Evolutionary conservation across 257 asterid species (phyloP).

Genomic region (Ballota nigra): DNA sequence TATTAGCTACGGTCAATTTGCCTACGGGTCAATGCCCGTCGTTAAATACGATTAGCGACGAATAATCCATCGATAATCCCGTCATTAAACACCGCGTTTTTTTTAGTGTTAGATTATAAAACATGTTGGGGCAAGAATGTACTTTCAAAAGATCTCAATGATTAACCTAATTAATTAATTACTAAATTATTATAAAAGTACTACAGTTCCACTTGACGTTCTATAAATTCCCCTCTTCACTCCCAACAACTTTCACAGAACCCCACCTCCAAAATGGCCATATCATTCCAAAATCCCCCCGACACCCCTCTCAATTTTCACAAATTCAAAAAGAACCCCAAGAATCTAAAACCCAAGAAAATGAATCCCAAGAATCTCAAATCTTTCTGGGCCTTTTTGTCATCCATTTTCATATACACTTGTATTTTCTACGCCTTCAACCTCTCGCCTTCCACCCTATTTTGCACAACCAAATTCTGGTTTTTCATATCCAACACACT

Average conservation of each 20-base stretch:
- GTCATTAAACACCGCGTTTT: no score
- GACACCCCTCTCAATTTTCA: slow-evolving; percentile 27
- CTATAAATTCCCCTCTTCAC: no score
- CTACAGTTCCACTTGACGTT: neutral
- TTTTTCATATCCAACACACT: slow-evolving; percentile 63
- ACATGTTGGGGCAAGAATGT: neutral
- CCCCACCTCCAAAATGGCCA: slow-evolving; percentile 24
- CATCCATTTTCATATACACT: slow-evolving; percentile 38
- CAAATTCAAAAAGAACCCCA: slow-evolving; percentile 31
- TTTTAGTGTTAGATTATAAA: no score
- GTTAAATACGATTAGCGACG: no score
- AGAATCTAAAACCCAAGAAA: slow-evolving; percentile 26
- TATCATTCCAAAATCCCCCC: slow-evolving; percentile 13
- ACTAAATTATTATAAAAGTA: no score
- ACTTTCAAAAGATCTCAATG: slow-evolving; percentile 25
- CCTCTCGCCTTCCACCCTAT: slow-evolving; percentile 48
- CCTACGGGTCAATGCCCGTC: no score
- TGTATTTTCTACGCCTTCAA: slow-evolving; percentile 45
- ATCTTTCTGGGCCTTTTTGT: slow-evolving; percentile 45
- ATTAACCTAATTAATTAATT: neutral
- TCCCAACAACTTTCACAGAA: slow-evolving; percentile 11
- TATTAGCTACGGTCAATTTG: no score
- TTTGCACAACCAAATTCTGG: slow-evolving; percentile 60
- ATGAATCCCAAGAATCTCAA: slow-evolving; percentile 20
- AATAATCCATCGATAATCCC: no score